These are phyloP conservation scores for Bimuria novae-zelandiae DNA, from an alignment of 2,329 filamentous ascomycete genomes.

Conservation along the genomic window DNA sequence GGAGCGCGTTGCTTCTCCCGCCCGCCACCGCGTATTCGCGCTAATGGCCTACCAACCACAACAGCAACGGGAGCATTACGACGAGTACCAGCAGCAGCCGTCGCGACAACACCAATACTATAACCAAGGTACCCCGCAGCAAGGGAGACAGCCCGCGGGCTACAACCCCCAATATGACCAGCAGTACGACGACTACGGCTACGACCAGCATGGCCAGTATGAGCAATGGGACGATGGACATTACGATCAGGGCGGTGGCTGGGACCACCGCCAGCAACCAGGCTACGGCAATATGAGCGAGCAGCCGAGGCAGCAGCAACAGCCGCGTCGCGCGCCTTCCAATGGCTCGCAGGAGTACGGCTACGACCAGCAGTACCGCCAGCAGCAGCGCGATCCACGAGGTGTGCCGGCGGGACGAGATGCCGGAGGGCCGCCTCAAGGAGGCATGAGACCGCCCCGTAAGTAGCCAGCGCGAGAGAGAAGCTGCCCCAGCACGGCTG, in stretches of 20 bases:
- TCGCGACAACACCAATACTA: slow-evolving; percentile 42
- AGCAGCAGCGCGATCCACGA: slow-evolving; percentile 34
- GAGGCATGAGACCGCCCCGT: slow-evolving; percentile 35
- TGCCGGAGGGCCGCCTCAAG: slow-evolving; percentile 25
- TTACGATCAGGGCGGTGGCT: slow-evolving; percentile 36
- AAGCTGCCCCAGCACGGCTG: not conserved
- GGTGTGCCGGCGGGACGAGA: slow-evolving; percentile 30
- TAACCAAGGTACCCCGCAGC: slow-evolving; percentile 27
- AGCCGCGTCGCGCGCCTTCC: slow-evolving; percentile 17
- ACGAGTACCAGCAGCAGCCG: slow-evolving; percentile 35
- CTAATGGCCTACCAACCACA: slow-evolving; percentile 49
- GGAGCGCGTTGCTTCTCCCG: slow-evolving; percentile 21
- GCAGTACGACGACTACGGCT: slow-evolving; percentile 40
- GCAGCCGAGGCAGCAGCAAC: slow-evolving; percentile 11
- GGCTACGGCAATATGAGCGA: slow-evolving; percentile 32
- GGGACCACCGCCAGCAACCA: slow-evolving; percentile 30
- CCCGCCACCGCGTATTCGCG: slow-evolving; percentile 20
- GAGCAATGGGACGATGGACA: slow-evolving; percentile 43
- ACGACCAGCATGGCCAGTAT: slow-evolving; percentile 37
- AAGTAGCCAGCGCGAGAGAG: slow-evolving; percentile 14
- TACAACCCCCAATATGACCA: slow-evolving; percentile 37
- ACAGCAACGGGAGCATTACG: slow-evolving; percentile 41
- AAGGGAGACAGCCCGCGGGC: slow-evolving; percentile 32
- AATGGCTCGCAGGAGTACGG: too few species aligned
- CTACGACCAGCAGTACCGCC: slow-evolving; percentile 32